Conservation (phyloP, 306 rosid species). For the Casuarina cunninghamiana region DNA sequence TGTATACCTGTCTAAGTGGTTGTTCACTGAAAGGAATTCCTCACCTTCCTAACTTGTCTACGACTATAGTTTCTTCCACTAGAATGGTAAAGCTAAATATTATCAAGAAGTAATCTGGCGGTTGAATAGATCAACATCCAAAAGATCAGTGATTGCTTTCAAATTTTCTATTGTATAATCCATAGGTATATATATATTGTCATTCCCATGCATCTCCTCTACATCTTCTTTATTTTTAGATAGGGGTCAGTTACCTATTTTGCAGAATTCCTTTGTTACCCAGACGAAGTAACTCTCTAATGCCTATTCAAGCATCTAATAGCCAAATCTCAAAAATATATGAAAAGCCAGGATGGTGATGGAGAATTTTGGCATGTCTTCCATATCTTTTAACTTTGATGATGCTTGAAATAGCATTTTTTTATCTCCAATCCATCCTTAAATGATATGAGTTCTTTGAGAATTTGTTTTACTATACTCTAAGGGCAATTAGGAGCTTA, state of each 20-base stretch:
- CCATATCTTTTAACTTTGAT: conserved; percentile 73
- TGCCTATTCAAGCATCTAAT: conserved; percentile 44
- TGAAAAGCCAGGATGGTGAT: conserved; percentile 93
- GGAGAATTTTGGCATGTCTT: conserved; percentile 76
- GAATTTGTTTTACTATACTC: conserved; percentile 56
- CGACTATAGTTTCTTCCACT: neutral
- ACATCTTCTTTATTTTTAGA: conserved; percentile 33
- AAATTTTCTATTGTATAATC: conserved; percentile 5
- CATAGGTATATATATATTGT: conserved; percentile 34
- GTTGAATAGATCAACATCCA: conserved; percentile 1
- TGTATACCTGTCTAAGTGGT: neutral
- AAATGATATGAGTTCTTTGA: conserved; percentile 45
- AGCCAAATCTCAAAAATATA: conserved; percentile 46
- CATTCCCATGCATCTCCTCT: conserved; percentile 30
- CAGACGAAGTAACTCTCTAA: conserved; percentile 28
- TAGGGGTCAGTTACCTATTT: conserved; percentile 28
- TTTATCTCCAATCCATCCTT: conserved; percentile 53
- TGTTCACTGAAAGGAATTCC: neutral
- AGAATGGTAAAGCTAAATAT: neutral
- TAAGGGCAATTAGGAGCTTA: conserved; percentile 64
- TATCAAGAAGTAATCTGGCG: neutral
- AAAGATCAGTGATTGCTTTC: conserved; percentile 1
- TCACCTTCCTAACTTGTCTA: neutral
- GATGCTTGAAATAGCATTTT: conserved; percentile 68
- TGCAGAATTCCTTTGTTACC: conserved; percentile 25